Percentiles rank a stretch among this genome's conserved stretches.
Conservation (phyloP, 1,139 yeast species). For the Kodamaea derodonti region DNA sequence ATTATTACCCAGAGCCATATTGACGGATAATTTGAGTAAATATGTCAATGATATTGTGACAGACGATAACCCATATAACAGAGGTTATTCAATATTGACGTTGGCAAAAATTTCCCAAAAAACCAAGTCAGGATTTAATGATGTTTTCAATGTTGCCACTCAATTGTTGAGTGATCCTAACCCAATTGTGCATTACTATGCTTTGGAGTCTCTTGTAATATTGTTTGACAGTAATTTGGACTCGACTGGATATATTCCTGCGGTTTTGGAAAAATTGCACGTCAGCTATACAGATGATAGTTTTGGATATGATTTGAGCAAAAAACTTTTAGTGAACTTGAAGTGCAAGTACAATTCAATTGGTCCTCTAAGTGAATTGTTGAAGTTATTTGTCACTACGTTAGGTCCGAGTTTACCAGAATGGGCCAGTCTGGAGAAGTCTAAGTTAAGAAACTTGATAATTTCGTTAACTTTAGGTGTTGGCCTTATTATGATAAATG, state of each 20-base stretch:
- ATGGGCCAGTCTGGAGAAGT: constrained; percentile 17
- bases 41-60: constrained; percentile 61
- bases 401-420: constrained; percentile 39
- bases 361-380: constrained; percentile 21
- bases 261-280: constrained; percentile 43
- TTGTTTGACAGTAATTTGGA: constrained; percentile 56
- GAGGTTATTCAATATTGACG: constrained; percentile 63
- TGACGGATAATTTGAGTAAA: constrained; percentile 48
- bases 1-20: constrained; percentile 33
- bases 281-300: constrained; percentile 42
- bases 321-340: constrained; percentile 26
- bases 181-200: constrained; percentile 74
- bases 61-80: constrained; percentile 50
- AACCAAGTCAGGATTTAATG: constrained; percentile 29
- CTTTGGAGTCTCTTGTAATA: constrained; percentile 56
- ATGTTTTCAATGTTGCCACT: constrained; percentile 52
- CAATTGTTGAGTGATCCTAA: constrained; percentile 77
- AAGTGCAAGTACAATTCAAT: constrained; percentile 26
- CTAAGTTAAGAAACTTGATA: constrained; percentile 26
- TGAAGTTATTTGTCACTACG: constrained; percentile 31
- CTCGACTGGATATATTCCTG: constrained; percentile 43
- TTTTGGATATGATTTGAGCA: constrained; percentile 42
- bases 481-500: constrained; percentile 29
- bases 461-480: constrained; percentile 31
- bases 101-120: constrained; percentile 57